A percentile compares a stretch with the other conserved stretches of the same genome.
Evolutionary conservation across 108 stramenopile genomes (phyloP).

Genomic region (Discostella pseudostelligera): DNA sequence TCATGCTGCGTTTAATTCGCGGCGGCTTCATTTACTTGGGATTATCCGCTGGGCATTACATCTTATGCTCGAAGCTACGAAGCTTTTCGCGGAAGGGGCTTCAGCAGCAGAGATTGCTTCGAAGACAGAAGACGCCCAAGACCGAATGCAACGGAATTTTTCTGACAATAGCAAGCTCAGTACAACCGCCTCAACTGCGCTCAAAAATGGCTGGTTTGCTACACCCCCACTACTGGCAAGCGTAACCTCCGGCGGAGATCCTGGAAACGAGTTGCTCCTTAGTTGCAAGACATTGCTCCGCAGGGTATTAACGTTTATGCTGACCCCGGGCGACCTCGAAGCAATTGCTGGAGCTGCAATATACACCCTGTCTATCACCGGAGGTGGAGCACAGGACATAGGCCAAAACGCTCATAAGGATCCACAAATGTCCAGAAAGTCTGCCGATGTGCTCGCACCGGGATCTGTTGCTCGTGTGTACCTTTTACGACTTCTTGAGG

Average conservation of each 20-base stretch:
- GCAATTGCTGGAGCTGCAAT: constrained; percentile 83
- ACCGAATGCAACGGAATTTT: constrained; percentile 6
- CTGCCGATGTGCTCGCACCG: constrained; percentile 51
- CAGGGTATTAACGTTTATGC: constrained; percentile 83
- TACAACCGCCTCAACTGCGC: constrained; percentile 31
- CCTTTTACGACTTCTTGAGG: constrained; percentile 82
- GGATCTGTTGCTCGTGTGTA: constrained; percentile 80
- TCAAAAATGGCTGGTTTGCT: constrained; percentile 59
- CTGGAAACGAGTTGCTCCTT: constrained; percentile 73
- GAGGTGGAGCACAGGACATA: constrained; percentile 27
- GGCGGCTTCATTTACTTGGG: constrained; percentile 79
- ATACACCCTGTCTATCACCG: constrained; percentile 75
- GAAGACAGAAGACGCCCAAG: constrained; percentile 27
- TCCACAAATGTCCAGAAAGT: constrained; percentile 3
- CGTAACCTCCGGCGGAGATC: constrained; percentile 83
- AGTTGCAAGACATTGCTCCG: constrained; percentile 81
- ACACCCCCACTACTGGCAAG: constrained; percentile 64
- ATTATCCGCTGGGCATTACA: constrained; percentile 87
- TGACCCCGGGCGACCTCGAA: constrained; percentile 85
- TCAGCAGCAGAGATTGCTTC: constrained; percentile 30
- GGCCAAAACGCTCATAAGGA: constrained; percentile 14
- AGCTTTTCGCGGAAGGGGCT: constrained; percentile 68
- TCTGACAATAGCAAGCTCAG: constrained; percentile 19
- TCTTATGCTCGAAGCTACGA: constrained; percentile 85
- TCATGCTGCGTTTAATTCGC: constrained; percentile 86